Evolutionary conservation across 805 yeast genomes (phyloP).

Genomic region (Lipomyces japonicus): DNA sequence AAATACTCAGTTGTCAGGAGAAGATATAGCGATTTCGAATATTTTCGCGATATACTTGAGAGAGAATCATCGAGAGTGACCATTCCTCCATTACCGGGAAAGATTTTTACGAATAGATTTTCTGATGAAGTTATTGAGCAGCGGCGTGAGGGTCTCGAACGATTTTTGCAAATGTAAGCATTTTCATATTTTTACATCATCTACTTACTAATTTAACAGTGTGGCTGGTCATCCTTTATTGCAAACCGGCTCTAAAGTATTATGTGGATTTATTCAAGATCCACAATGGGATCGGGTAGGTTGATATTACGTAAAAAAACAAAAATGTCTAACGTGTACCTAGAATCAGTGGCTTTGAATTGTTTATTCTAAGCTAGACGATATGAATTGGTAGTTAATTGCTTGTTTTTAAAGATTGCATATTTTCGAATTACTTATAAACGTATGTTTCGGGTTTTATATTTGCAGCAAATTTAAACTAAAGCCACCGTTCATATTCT

Average conservation of each 20-base stretch:
- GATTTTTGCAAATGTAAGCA: conserved; percentile 54
- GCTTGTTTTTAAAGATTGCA: too few species aligned
- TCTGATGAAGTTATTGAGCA: conserved; percentile 78
- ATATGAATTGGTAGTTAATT: too few species aligned
- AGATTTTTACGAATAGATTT: conserved; percentile 70
- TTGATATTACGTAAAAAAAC: neutral
- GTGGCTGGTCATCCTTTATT: conserved; percentile 92
- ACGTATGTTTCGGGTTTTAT: too few species aligned
- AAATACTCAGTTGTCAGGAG: conserved; percentile 68
- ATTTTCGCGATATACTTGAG: conserved; percentile 67
- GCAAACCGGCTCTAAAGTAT: conserved; percentile 77
- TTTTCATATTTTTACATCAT: neutral
- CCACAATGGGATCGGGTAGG: conserved; percentile 63
- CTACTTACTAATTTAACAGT: conserved; percentile 34
- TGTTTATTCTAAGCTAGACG: too few species aligned
- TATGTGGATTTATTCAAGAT: conserved; percentile 82
- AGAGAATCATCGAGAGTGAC: conserved; percentile 74
- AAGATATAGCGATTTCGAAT: conserved; percentile 85
- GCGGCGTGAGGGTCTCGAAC: conserved; percentile 77
- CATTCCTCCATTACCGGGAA: conserved; percentile 89
- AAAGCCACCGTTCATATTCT: too few species aligned
- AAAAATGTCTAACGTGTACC: neutral
- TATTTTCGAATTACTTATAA: too few species aligned
- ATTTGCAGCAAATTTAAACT: too few species aligned
- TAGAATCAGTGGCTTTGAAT: conserved; percentile 7